Evolutionary conservation across 2,329 filamentous ascomycete species (phyloP), one percentile per base, ranked within the genome.

Genomic region (Venturia oleaginea): DNA sequence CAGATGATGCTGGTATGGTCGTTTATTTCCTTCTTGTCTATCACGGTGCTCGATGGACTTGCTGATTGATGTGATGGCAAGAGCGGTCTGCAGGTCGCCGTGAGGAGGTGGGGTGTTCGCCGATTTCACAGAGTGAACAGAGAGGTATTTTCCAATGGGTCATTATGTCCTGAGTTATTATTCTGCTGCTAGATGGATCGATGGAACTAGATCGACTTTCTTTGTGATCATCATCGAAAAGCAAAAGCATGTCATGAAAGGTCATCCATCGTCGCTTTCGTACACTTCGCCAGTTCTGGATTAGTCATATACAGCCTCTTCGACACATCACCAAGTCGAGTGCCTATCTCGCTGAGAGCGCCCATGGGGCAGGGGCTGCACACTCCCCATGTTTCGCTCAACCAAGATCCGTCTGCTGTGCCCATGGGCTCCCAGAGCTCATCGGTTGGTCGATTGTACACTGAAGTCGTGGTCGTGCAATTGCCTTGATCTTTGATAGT

Each of bases 351-450:
- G 34, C 30, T 57, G 17, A 57, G 30, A 57, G 27, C 5, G 24
- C 51, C 51, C 8, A 30, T 32, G 7, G 51, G 51, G n/a, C 51
- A 57, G 6, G 51, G 51, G 4, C 34, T 57, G 51, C 51, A 57
- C 48, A 54, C 48, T 19, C 48, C 48, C 48, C 24, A 54, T 5
- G 48, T 54, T 19, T 54, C 24, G 24, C 5, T 34, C 51, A 34
- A 57, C 51, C 30, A 57, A 34, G 51, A 57, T 57, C 30, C 51
- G 27, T 57, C 51, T n/a, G 27, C 51, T 57, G 51, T 34, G 15
- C 51, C 51, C 51, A 57, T 34, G 8, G 30, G 51, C 30, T 57
- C 51, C 51, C 51, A 57, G 6, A 57, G 15, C 19, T 34, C 7
- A 8, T 57, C 30, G 3, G 51, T 34, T 57, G 51, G 51, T 34